These are phyloP conservation scores for Xylaria sp. DNA, from an alignment of 2,329 filamentous ascomycete species.

Conservation along the genomic window DNA sequence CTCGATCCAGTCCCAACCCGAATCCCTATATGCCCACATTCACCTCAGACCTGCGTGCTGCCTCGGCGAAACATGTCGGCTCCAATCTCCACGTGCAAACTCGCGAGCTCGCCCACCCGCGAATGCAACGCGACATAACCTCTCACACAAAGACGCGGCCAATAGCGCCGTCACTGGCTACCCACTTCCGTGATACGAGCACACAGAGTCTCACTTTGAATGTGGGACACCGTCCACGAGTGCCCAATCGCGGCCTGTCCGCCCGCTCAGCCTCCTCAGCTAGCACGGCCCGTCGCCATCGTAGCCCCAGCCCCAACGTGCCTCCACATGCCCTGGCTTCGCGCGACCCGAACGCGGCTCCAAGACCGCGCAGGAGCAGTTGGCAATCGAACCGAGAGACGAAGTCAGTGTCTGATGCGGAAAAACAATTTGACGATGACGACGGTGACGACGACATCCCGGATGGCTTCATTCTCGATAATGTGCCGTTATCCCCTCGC, in stretches of 20 bases:
- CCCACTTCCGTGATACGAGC: conserved; percentile 54
- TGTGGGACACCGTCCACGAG: conserved; percentile 39
- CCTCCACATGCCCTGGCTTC: conserved; percentile 48
- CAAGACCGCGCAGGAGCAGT: conserved; percentile 63
- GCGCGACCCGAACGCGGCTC: conserved; percentile 47
- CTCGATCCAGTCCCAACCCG: conserved; percentile 42
- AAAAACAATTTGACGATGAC: conserved; percentile 77
- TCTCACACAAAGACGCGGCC: conserved; percentile 46
- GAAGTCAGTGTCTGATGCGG: conserved; percentile 73
- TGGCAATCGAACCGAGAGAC: conserved; percentile 72
- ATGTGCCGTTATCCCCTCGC: conserved; percentile 81
- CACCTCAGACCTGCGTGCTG: conserved; percentile 50
- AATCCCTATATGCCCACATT: conserved; percentile 59
- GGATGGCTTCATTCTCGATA: conserved; percentile 79
- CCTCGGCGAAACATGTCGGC: conserved; percentile 38
- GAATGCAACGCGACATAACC: conserved; percentile 43
- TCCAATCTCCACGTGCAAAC: conserved; percentile 37
- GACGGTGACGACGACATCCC: conserved; percentile 79
- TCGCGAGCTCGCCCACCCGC: conserved; percentile 39
- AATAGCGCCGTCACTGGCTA: conserved; percentile 52
- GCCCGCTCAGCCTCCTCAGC: conserved; percentile 49
- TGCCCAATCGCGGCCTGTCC: conserved; percentile 43
- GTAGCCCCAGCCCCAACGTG: conserved; percentile 59
- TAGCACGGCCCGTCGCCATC: conserved; percentile 48
- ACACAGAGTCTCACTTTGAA: conserved; percentile 45